Base-by-base conservation (phyloP, 805 yeast genomes). In the Vanderwaltozyma tropicalis region DNA sequence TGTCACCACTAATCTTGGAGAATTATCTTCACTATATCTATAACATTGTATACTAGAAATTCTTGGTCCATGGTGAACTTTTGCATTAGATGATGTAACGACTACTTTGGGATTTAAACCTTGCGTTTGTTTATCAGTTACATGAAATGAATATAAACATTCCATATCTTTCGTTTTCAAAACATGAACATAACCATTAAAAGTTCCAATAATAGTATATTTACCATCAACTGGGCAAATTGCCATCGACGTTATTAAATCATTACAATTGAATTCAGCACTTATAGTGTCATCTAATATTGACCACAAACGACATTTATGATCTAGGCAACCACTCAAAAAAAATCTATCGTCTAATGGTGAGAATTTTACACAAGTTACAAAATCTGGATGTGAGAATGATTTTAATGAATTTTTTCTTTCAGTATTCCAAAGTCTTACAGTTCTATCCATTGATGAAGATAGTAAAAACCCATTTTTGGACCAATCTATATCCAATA, bases 321-420 rank as follows among this genome's bases (percentile, higher is more conserved):
- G 79, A 51, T 86, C 95, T 45, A 87, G 63, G 37, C 89, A 80
- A 6, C 94, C 89, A 45, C 87, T 78, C 3, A 81, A 55, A 55
- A 88, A 85, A 54, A 88, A 88, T 21, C 96, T 61, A 53, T 88
- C 96, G 59, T 88, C 96, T 1, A 64, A 63, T 1, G 92, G 94
- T 50, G 84, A 94, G 56, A 88, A 89, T 35, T 70, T 71, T 3
- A 82, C 81, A 9, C 80, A 67, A 0, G 95, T 81, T 3, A 86
- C 94, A 57, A 85, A 80, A 56, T 85, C 94, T 14, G 76, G 71
- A 53, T 85, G 88, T 10, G 59, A 55, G 49, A 82, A 87, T 1
- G 76, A 68, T 35, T 80, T 70, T n/a, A 88, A 62, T 35, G 85
- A 76, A n/a, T 64, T 68, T 2, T 61, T 62, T 34, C 89, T 68